phyloP scores from a whole-genome alignment of 805 yeast genomes.

The Debaryomyces tyrocola region DNA sequence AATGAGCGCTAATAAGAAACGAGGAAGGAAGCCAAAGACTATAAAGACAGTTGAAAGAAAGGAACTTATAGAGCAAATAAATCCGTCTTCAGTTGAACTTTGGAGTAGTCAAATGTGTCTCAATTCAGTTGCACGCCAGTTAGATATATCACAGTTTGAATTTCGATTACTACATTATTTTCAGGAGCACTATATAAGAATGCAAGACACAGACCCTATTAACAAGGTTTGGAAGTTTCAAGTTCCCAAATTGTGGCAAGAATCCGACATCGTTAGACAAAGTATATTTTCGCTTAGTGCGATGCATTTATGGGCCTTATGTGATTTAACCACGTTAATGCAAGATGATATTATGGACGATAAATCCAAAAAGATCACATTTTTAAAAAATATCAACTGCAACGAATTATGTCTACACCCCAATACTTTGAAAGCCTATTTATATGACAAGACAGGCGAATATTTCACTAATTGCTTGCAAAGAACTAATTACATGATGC shows the following conservation, averaged over 20 bases:
- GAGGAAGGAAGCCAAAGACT: not conserved
- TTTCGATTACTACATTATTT: conserved; percentile 18
- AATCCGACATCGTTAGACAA: conserved; percentile 16
- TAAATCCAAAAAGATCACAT: not conserved
- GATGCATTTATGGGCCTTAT: conserved; percentile 16
- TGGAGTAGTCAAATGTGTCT: not conserved
- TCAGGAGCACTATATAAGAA: conserved; percentile 12
- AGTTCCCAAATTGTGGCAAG: conserved; percentile 17
- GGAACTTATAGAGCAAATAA: not conserved
- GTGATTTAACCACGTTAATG: conserved; percentile 5
- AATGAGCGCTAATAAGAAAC: not conserved
- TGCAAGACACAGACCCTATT: not conserved
- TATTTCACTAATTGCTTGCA: conserved; percentile 22
- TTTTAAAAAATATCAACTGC: not conserved
- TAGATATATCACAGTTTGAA: conserved; percentile 18
- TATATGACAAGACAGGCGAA: conserved; percentile 18
- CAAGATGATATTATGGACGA: not conserved
- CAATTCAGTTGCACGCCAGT: conserved; percentile 13
- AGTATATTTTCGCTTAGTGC: conserved; percentile 18
- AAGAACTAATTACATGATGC: conserved; percentile 9
- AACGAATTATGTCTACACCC: not conserved
- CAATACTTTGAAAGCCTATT: not conserved
- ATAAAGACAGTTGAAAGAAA: not conserved
- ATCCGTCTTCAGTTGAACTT: not conserved
- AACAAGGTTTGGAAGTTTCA: conserved; percentile 13